phyloP scores from a whole-genome alignment of 169 alveolate species.

The Plasmodium blacklocki region DNA sequence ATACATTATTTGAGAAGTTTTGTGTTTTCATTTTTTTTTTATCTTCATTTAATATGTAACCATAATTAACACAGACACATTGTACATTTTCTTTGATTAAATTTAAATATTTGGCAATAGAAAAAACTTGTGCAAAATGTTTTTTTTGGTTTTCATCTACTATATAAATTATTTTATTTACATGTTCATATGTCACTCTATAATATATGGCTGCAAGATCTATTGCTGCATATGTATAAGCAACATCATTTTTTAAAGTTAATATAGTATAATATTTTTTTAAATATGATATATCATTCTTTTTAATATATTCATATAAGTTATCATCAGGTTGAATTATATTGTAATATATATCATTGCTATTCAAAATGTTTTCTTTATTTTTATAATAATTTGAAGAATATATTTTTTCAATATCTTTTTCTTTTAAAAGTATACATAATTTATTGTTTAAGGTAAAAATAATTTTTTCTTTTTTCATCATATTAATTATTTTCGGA shows the following conservation, averaged over 20 bases:
- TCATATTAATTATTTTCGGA: conserved; percentile 27
- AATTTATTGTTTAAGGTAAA: conserved; percentile 30
- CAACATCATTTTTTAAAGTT: conserved; percentile 77
- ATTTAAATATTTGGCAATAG: conserved; percentile 35
- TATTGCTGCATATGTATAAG: conserved; percentile 83
- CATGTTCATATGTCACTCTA: conserved; percentile 78
- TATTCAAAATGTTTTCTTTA: conserved; percentile 12
- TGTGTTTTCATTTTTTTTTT: conserved; percentile 67
- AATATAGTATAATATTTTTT: conserved; percentile 33
- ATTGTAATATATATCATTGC: conserved; percentile 31
- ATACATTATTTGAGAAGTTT: conserved; percentile 32
- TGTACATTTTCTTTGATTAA: neutral
- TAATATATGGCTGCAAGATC: conserved; percentile 83
- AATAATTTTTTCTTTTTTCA: conserved; percentile 33
- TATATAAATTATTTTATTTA: conserved; percentile 80
- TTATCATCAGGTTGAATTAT: conserved; percentile 11
- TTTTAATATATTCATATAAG: neutral
- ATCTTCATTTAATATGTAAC: conserved; percentile 52
- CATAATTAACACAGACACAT: conserved; percentile 61
- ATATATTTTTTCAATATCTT: neutral
- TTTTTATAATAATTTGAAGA: neutral
- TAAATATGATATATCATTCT: conserved; percentile 16
- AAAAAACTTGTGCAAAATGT: conserved; percentile 80
- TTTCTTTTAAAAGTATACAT: conserved; percentile 47
- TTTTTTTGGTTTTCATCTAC: conserved; percentile 80